Evolutionary conservation across 2,329 filamentous ascomycete species (phyloP).

Genomic region (Dothiorella sarmentorum): DNA sequence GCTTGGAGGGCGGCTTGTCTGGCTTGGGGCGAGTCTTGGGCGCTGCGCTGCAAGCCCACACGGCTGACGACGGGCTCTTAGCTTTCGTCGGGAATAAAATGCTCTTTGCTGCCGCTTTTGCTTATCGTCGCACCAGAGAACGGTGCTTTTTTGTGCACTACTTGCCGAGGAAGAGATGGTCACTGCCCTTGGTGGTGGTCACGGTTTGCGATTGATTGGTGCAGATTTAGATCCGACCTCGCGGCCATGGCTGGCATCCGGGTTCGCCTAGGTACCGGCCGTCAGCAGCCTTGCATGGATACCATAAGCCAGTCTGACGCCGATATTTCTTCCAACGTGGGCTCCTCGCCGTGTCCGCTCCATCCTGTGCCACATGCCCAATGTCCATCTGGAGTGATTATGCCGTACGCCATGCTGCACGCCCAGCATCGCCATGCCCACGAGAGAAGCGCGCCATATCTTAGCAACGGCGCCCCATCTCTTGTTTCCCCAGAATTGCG

Average conservation of each 20-base stretch:
- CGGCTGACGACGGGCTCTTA: no score
- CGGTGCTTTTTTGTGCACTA: background rate
- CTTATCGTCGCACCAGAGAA: background rate
- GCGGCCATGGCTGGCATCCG: no score
- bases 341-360: no score
- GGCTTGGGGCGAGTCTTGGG: background rate
- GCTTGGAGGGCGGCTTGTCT: slow-evolving; percentile 6
- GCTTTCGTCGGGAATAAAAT: no score
- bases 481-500: background rate
- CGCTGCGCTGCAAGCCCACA: background rate
- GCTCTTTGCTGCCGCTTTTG: background rate
- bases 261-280: no score
- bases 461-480: background rate
- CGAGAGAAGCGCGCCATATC: background rate
- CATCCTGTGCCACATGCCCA: background rate
- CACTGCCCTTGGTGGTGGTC: background rate
- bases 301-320: background rate
- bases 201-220: background rate
- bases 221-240: no score
- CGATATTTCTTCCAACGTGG: background rate
- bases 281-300: background rate
- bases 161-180: background rate
- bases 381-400: background rate
- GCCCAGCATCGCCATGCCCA: background rate
- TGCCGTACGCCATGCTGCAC: background rate